phyloP scores from a whole-genome alignment of 2,329 filamentous ascomycete genomes.

The Ophiostoma tasmaniense region DNA sequence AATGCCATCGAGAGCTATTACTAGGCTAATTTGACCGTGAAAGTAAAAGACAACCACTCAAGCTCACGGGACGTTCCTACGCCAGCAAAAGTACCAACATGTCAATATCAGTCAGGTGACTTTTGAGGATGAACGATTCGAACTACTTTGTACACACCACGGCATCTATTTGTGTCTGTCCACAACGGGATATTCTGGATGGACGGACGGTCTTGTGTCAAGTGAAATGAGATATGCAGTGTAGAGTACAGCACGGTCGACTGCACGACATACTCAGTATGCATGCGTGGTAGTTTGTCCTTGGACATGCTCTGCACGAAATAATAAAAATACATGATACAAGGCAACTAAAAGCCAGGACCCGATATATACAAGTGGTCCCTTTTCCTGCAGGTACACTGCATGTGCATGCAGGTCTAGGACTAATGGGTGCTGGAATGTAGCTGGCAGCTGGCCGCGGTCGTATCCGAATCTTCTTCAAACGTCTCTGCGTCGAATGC shows the following conservation, averaged over 20 bases:
- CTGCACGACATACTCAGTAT: too few relatives aligned
- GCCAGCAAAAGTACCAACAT: not conserved
- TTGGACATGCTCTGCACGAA: too few relatives aligned
- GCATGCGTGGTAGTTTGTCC: too few relatives aligned
- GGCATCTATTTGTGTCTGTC: too few relatives aligned
- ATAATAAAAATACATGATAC: too few relatives aligned
- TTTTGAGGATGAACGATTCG: too few relatives aligned
- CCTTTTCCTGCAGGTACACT: conserved; percentile 14
- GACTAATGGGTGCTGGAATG: too few relatives aligned
- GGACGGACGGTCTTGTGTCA: too few relatives aligned
- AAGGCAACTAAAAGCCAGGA: too few relatives aligned
- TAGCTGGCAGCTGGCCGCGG: not conserved
- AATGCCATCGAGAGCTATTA: not conserved
- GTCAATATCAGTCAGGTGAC: too few relatives aligned
- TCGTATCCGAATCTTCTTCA: not conserved
- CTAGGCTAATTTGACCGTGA: not conserved
- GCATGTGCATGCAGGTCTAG: conserved; percentile 14
- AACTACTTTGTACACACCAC: too few relatives aligned
- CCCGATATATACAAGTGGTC: not conserved
- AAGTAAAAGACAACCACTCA: not conserved
- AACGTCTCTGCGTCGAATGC: not conserved
- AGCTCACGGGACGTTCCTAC: not conserved
- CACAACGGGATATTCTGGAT: not conserved
- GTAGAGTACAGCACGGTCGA: not conserved
- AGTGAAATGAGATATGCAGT: not conserved